Base-by-base conservation (phyloP, 306 rosid genomes). In the Vigna unguiculata region DNA sequence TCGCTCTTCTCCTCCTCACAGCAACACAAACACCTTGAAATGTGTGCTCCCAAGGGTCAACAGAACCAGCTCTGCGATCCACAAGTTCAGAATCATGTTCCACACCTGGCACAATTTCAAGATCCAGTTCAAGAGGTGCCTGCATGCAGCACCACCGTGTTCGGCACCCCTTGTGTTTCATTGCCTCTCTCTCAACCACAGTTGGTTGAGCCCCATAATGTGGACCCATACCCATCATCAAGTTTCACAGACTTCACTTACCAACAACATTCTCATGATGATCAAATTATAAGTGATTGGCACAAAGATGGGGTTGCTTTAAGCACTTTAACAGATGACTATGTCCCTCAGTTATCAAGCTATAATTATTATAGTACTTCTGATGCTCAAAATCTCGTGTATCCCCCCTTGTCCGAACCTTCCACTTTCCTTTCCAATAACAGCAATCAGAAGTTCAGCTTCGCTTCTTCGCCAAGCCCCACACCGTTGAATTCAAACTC, bases 391-490 rank as follows among this genome's bases (percentile, higher is more conserved):
- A 68, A 74, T 63, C 8, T 64, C 0, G 4, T 77, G 72, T 88
- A 79, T 49, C 81, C 74, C 75, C 86, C 84, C 0, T 2, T 24
- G 60, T 69, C 84, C 1, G 90, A 88, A 57, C 73, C 85, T 9
- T 73, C 93, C 1, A 75, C 70, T n/a, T 81, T 86, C 46, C 66
- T 76, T 69, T 86, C 87, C 59, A 76, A 75, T 71, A 85, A 77
- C 68, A 71, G 61, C 66, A 75, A 86, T 40, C 83, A 75, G 51
- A 83, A 83, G 22, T 84, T 87, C 73, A 20, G 80, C 71, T 85
- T 93, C 58, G 76, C 87, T 21, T 89, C 98, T n/a, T 87, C 91
- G 2, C 87, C 97, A 12, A 93, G 95, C 65, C 90, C 91, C 28
- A 83, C 90, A 4, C 88, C 83, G 12, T 68, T 91, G 80, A 92